These are phyloP conservation scores for Salix viminalis DNA, from an alignment of 345 rosid genomes.

Conservation along the genomic window DNA sequence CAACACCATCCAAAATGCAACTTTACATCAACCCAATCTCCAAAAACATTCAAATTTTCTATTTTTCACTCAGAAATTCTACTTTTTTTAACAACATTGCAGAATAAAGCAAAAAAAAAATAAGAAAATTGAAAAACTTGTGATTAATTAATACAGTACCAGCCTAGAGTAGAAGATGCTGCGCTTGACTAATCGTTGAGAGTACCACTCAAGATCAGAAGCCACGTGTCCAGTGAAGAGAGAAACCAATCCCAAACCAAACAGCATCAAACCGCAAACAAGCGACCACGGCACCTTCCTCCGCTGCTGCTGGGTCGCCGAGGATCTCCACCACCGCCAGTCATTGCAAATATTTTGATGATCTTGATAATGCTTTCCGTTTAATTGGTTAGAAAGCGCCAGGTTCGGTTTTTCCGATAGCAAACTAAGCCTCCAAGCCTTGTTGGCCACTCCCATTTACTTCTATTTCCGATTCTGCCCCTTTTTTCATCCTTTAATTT, in stretches of 20 bases:
- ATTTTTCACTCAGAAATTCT: too few relatives aligned
- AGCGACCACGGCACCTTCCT: constrained; percentile 38
- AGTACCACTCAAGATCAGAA: constrained; percentile 95
- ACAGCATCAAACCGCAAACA: constrained; percentile 81
- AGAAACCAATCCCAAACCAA: constrained; percentile 79
- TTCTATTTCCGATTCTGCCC: constrained; percentile 10
- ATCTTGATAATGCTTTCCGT: constrained; percentile 21
- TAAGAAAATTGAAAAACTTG: neutral
- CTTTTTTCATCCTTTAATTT: constrained; percentile 30
- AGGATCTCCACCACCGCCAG: constrained; percentile 32
- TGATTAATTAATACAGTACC: constrained; percentile 33
- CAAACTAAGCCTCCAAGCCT: constrained; percentile 52
- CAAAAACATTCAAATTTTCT: neutral
- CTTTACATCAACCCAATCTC: neutral
- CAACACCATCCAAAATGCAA: neutral
- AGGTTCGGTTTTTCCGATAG: constrained; percentile 37
- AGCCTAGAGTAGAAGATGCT: constrained; percentile 42
- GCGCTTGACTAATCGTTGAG: constrained; percentile 64
- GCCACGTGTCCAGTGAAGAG: constrained; percentile 91
- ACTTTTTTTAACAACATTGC: neutral
- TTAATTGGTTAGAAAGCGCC: constrained; percentile 55
- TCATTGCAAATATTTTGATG: constrained; percentile 3
- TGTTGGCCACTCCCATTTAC: constrained; percentile 50
- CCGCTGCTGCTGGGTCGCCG: constrained; percentile 17
- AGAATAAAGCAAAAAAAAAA: neutral